Conservation (phyloP, 352 stramenopile species). For the Phytophthora gonapodyides region DNA sequence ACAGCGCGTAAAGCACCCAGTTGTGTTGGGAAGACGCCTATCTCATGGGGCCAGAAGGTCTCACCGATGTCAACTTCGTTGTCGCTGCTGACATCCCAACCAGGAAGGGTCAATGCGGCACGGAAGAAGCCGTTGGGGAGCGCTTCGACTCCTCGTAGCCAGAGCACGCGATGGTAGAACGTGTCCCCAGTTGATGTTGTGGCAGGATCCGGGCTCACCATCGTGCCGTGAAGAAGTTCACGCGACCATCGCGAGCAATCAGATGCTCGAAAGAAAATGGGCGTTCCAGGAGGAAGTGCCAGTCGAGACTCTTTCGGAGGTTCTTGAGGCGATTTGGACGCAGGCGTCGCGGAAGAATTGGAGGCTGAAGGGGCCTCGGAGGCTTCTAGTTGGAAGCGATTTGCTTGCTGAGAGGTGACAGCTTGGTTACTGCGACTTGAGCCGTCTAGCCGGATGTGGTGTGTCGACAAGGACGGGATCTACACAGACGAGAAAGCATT, state of each 20-base stretch:
- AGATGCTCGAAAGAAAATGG: constrained; percentile 56
- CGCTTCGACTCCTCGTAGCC: constrained; percentile 65
- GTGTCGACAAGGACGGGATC: constrained; percentile 49
- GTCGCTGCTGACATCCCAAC: constrained; percentile 23
- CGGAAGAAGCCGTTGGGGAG: constrained; percentile 72
- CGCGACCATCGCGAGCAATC: constrained; percentile 53
- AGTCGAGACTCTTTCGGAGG: constrained; percentile 31
- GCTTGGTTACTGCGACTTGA: background rate
- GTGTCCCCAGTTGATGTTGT: constrained; percentile 17
- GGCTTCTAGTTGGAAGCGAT: constrained; percentile 6
- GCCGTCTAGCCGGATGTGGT: constrained; percentile 32
- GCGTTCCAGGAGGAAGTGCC: constrained; percentile 40
- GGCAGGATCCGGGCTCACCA: constrained; percentile 15
- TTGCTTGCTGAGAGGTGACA: background rate
- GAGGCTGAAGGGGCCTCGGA: background rate
- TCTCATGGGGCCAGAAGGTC: constrained; percentile 48
- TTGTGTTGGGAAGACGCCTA: constrained; percentile 60
- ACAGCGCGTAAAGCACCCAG: constrained; percentile 63
- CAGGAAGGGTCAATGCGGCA: constrained; percentile 49
- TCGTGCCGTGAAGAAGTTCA: constrained; percentile 65
- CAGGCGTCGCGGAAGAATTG: background rate
- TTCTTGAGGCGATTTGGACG: background rate
- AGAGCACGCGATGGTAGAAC: constrained; percentile 68
- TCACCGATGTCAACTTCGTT: constrained; percentile 16
- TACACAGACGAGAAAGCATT: constrained; percentile 20